A percentile compares a stretch with the other conserved stretches of the same genome.
Evolutionary conservation across 2,329 filamentous ascomycete species (phyloP).

Genomic region (Dothistroma septosporum): DNA sequence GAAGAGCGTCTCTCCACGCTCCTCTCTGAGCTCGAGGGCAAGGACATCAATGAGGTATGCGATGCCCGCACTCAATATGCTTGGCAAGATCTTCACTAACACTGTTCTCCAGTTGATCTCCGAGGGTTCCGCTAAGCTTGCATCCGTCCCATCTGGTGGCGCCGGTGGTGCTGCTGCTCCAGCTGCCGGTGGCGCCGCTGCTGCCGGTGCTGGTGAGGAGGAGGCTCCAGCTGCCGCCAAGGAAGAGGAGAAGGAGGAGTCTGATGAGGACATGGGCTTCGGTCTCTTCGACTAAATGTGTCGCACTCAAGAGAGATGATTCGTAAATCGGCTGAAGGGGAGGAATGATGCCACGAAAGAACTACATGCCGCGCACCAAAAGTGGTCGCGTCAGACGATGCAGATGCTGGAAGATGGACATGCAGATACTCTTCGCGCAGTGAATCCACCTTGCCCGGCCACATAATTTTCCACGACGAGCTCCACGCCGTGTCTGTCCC

Average conservation of each 20-base stretch:
- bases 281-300: conserved; percentile 62
- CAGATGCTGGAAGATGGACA: conserved; percentile 2
- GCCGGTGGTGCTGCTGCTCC: conserved; percentile 67
- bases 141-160: conserved; percentile 93
- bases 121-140: conserved; percentile 87
- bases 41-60: conserved; percentile 85
- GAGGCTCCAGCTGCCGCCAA: conserved; percentile 54
- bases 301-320: conserved; percentile 17
- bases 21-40: conserved; percentile 85
- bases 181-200: conserved; percentile 65
- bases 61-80: not conserved
- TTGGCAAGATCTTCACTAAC: not conserved
- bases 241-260: conserved; percentile 77
- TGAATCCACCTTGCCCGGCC: conserved; percentile 3
- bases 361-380: not conserved
- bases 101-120: conserved; percentile 68
- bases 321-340: not conserved
- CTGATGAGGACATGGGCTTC: conserved; percentile 71
- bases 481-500: too few relatives aligned
- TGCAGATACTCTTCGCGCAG: conserved; percentile 4
- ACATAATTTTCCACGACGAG: not conserved
- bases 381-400: not conserved
- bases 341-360: conserved; percentile 1
- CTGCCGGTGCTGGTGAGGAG: conserved; percentile 62
- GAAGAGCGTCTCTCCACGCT: conserved; percentile 79